phyloP scores from a whole-genome alignment of 306 rosid genomes.

The Casuarina glauca region DNA sequence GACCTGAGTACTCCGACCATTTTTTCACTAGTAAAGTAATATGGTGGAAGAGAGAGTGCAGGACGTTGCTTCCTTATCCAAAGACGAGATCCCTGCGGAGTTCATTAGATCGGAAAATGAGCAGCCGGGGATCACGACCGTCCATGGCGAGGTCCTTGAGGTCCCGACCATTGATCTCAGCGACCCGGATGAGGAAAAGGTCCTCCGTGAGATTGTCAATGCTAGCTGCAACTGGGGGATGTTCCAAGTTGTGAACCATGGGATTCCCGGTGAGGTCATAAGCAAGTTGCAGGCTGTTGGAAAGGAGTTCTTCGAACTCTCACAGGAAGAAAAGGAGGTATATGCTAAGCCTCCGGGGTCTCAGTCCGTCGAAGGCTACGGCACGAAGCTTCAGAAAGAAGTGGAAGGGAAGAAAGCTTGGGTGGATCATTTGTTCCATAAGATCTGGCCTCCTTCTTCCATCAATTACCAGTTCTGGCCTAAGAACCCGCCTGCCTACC shows the following conservation, averaged over 20 bases:
- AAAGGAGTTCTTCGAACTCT: slow-evolving; percentile 38
- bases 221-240: slow-evolving; percentile 50
- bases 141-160: slow-evolving; percentile 25
- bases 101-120: slow-evolving; percentile 39
- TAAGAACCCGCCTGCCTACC: slow-evolving; percentile 34
- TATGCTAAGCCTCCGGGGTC: slow-evolving; percentile 30
- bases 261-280: slow-evolving; percentile 32
- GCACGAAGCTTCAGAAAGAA: slow-evolving; percentile 38
- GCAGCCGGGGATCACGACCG: slow-evolving; percentile 39
- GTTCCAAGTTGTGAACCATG: slow-evolving; percentile 52
- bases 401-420: slow-evolving; percentile 31
- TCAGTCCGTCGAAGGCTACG: slow-evolving; percentile 35
- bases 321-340: slow-evolving; percentile 43
- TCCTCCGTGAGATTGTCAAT: slow-evolving; percentile 6
- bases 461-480: slow-evolving; percentile 48
- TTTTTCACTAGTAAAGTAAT: no score
- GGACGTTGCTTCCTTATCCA: slow-evolving; percentile 27
- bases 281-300: slow-evolving; percentile 34
- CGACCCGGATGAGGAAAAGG: slow-evolving; percentile 30
- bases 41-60: slow-evolving; percentile 45
- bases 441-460: slow-evolving; percentile 40
- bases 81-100: slow-evolving; percentile 30
- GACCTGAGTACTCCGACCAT: no score
- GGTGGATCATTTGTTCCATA: slow-evolving; percentile 47
- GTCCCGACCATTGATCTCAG: slow-evolving; percentile 44